Evolutionary conservation across 495 filamentous ascomycete species (phyloP), one percentile per base, ranked within the genome.

Genomic region (Penicillium flavigenum): DNA sequence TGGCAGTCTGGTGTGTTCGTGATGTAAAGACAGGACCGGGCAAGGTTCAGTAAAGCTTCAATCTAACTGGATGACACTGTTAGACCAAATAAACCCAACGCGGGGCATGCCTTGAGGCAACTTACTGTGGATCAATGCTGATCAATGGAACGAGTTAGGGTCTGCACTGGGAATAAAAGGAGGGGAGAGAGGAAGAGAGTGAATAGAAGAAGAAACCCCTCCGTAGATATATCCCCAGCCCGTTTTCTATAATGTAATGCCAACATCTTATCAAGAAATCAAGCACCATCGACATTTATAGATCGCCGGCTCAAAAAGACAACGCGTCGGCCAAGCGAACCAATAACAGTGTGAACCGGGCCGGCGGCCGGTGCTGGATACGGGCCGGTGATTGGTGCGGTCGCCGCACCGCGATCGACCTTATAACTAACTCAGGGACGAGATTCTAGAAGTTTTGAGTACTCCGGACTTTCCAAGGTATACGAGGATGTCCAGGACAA

Each of bases 341-440:
- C 66, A 69, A 69, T 69, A 34, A 66, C 7, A 51, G 5, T 3
- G 12, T 20, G 16, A 49, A 66, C 66, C 66, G 66, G 66, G 54
- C 61, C 61, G 64, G 64, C 42, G 6, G 43, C 63, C 66, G 66
- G 66, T 64, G 66, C n/a, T 60, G 56, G 22, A 58, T 44, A 31
- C 29, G 44, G 24, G 20, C 32, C 39, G 16, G 14, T 66, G 42
- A 66, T 68, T 68, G 66, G 66, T n/a, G 11, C 0, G 10, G 14
- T 10, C 16, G 17, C 26, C 63, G 17, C 53, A 29, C 22, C 51
- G 60, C 11, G 31, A 66, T 67, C 65, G 65, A 48, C 63, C 53
- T 54, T 51, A 39, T 39, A 57, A 56, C 66, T 48, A 57, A 58
- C 62, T 48, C 61, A 62, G 66, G 57, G 59, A 66, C 58, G 43